phyloP scores from a whole-genome alignment of 768 basidiomycete genomes.

The Roridomyces roridus region DNA sequence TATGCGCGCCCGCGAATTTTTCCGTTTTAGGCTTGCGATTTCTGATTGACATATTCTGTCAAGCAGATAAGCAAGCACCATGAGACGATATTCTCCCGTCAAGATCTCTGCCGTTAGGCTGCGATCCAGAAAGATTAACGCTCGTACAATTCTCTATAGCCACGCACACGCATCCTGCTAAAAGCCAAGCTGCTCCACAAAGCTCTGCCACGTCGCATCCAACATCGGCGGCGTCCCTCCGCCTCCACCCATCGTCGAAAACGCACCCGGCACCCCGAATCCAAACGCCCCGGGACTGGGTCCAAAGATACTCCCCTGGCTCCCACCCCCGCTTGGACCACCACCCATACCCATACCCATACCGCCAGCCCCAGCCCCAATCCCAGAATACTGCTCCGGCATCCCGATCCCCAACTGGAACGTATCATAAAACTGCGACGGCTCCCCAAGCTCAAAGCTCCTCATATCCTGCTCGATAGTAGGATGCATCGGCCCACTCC shows the following conservation, averaged over 20 bases:
- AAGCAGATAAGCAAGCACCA: too few species aligned
- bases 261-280: not conserved
- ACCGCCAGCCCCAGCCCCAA: conserved; percentile 1
- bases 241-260: not conserved
- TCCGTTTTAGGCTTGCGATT: too few species aligned
- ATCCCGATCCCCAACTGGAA: conserved; percentile 30
- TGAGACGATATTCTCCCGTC: too few species aligned
- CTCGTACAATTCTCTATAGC: too few species aligned
- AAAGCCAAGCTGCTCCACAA: conserved; percentile 72
- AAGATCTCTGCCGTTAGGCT: too few species aligned
- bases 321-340: too few species aligned
- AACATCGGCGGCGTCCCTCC: conserved; percentile 47
- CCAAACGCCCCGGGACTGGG: conserved; percentile 6
- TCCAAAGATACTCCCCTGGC: conserved; percentile 6
- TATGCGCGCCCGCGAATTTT: too few species aligned
- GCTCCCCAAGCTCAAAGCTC: conserved; percentile 37
- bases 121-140: too few species aligned
- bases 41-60: too few species aligned
- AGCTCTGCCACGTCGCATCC: conserved; percentile 70
- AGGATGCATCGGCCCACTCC: conserved; percentile 47
- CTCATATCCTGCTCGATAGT: conserved; percentile 62
- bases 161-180: too few species aligned
- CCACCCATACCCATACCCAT: not conserved
- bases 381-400: conserved; percentile 37
- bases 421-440: conserved; percentile 27